Evolutionary conservation across 129 eudicot genomes (phyloP), one percentile per base, ranked within the genome.

Genomic region (Lactuca sativa): DNA sequence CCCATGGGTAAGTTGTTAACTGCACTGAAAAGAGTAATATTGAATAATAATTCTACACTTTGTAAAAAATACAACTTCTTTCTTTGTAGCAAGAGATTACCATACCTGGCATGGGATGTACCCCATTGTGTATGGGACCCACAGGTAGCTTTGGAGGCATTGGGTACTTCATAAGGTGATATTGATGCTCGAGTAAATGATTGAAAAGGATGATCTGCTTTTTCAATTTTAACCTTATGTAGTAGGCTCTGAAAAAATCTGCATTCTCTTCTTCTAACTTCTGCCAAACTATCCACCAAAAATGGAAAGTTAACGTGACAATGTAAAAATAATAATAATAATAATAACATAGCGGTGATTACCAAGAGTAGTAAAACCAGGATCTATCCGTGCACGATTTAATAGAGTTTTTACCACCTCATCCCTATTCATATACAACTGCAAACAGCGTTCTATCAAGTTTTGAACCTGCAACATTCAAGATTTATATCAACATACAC

Each of bases 251-350:
- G 81, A 93, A 93, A 66, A 93, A 93, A 55, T 89, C 97, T 0
- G 97, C 90, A 81, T 93, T 93, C 82, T 87, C 98, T 82, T 93
- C 98, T 81, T 93, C 98, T 81, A 93, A 73, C 69, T 93, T 93
- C 83, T 93, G 96, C 98, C 98, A 93, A 33, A 93, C 98, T 93
- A 75, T 43, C 68, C 71, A 9, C 54, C 68, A 52, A 64, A 56
- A 69, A 12, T 4, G 14, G 30, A 25, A 25, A 32, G 70, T 3
- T 37, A 66, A 57, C 14, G 32, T 7, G 21, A 76, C 25, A 25
- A 21, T 58, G 53, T 21, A 31, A 9, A 21, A 7, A 6, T 5
- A 9, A 6, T 25, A 25, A 25, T 25, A 25, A 25, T 25, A 25
- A 25, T 25, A 25, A 25, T 25, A 25, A 25, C 30, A 25, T 25